Conservation (phyloP, 148 eudicot genomes). For the Limonium bicolor region DNA sequence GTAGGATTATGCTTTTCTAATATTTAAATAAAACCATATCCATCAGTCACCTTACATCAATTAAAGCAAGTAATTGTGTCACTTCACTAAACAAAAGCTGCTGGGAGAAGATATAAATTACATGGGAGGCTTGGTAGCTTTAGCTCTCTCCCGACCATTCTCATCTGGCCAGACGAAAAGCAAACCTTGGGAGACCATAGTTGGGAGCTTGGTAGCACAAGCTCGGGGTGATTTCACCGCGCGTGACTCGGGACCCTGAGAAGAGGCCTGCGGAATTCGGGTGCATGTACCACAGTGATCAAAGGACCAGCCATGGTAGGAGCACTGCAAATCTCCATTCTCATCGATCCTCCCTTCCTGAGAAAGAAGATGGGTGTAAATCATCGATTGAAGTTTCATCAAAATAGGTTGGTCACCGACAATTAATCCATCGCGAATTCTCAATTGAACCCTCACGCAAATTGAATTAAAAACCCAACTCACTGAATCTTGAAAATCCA, state of each 20-base stretch:
- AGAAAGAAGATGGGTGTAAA: too few species aligned
- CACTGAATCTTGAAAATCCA: not conserved
- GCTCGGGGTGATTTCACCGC: conserved; percentile 76
- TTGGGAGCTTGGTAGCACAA: conserved; percentile 70
- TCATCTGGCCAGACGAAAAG: conserved; percentile 99
- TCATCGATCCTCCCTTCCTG: conserved; percentile 98
- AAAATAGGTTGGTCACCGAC: too few species aligned
- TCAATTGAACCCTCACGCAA: too few species aligned
- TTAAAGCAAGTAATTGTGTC: not conserved
- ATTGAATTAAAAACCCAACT: not conserved
- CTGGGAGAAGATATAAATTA: conserved; percentile 13
- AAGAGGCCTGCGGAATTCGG: conserved; percentile 74
- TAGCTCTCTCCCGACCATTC: conserved; percentile 85
- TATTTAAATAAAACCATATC: not conserved
- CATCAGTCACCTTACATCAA: not conserved
- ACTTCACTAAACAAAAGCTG: not conserved
- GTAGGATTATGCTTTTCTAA: too few species aligned
- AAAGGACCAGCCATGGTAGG: conserved; percentile 98
- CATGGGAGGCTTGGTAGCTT: conserved; percentile 59
- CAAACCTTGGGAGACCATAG: conserved; percentile 89
- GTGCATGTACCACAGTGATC: conserved; percentile 70
- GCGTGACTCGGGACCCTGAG: conserved; percentile 78
- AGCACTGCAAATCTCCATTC: conserved; percentile 91
- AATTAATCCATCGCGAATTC: too few species aligned
- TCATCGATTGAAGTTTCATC: too few species aligned